These are phyloP conservation scores for Amaranthus tricolor DNA, from an alignment of 179 eudicot species.

Conservation along the genomic window DNA sequence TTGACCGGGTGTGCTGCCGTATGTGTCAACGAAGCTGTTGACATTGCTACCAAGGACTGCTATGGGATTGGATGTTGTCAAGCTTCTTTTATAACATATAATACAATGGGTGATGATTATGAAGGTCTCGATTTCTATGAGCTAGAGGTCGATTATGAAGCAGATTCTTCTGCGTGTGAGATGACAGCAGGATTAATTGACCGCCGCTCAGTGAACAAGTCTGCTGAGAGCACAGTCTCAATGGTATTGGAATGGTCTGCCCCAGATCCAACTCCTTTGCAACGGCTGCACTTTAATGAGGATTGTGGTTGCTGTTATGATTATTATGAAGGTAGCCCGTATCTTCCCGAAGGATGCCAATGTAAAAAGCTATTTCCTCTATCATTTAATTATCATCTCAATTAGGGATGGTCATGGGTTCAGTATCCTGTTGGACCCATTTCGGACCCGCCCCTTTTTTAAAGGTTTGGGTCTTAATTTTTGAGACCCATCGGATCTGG, in stretches of 20 bases:
- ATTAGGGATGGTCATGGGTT: background rate
- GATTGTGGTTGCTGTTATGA: background rate
- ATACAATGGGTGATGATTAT: background rate
- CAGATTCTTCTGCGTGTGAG: slow-evolving; percentile 1
- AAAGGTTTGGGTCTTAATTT: background rate
- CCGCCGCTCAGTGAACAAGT: slow-evolving; percentile 8
- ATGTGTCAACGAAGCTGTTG: background rate
- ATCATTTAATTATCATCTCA: background rate
- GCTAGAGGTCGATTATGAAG: background rate
- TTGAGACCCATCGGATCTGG: no score
- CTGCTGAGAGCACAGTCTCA: slow-evolving; percentile 1
- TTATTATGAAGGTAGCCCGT: slow-evolving; percentile 26
- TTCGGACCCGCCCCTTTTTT: no score
- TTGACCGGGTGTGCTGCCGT: slow-evolving; percentile 20
- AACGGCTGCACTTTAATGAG: no score
- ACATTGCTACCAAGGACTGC: background rate
- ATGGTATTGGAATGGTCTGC: slow-evolving; percentile 22
- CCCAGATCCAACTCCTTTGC: no score
- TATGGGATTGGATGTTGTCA: slow-evolving; percentile 23
- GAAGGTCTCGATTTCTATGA: slow-evolving; percentile 18
- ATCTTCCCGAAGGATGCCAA: slow-evolving; percentile 34
- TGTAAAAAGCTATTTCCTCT: background rate
- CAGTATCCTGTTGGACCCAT: background rate
- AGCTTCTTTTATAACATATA: slow-evolving; percentile 10
- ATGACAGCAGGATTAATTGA: slow-evolving; percentile 18